Base-by-base conservation (phyloP, 2,329 filamentous ascomycete genomes). In the Fusarium avenaceum region DNA sequence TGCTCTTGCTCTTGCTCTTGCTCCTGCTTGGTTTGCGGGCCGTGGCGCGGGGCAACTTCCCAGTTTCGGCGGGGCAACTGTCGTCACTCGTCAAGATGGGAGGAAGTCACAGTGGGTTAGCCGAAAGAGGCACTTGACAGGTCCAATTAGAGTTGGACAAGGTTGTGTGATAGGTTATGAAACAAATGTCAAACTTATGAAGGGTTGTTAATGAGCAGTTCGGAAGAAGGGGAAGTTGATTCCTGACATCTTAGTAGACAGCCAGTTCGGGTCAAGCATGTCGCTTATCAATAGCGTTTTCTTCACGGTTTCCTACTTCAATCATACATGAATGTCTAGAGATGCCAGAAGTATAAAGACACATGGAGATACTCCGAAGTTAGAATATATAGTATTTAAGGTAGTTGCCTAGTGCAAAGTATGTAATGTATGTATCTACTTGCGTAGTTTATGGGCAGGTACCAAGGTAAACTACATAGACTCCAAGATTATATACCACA, bases 41-140 rank as follows among this genome's bases (percentile, higher is more conserved):
- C 43, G 47, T 66, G 66, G 50, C 57, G 66, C 61, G 62, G 66
- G 66, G 66, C 66, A 58, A 22, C 50, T 55, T 66, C 35, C 59
- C 64, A 60, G 43, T 54, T 66, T 55, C 32, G 44, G 66, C 59
- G 62, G 66, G 45, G 52, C 47, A 52, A 15, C 35, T 69, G 65
- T 69, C 66, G 66, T 69, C 66, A 69, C 61, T 63, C 24, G 6
- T 53, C 49, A 60, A 42, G 40, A 43, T 20, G 26, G 38, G 17
- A 39, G 42, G 56, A 35, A 47, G 40, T 47, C 22, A 28, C 30
- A 48, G 49, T 17, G 49, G 32, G 61, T 62, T 54, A 55, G 53
- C 46, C 43, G 49, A 58, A 63, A 65, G 43, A 30, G 51, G 43
- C 45, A 8, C 43, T 51, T 57, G 46, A 20, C 44, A 59, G 58